Base-by-base conservation (phyloP, 805 yeast species). In the Pichia exigua region DNA sequence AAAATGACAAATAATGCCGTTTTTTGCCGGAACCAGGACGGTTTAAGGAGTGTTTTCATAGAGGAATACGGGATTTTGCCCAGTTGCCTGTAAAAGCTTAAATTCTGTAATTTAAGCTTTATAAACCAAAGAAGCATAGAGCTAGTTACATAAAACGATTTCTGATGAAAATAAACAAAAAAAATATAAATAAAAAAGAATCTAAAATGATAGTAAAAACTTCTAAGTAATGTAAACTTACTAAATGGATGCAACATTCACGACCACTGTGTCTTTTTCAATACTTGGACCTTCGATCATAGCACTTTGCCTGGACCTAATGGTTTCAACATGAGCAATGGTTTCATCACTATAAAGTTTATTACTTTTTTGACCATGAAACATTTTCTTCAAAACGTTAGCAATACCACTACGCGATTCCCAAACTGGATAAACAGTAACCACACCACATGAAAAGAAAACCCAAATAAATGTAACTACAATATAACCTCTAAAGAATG, bases 371-470 rank as follows among this genome's bases (percentile, higher is more conserved):
- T 53, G 41, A 7, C 51, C 51, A 12, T 45, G 44, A 4, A 48
- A 22, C 42, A 53, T 51, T 39, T 49, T 53, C 44, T 39, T 47
- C 42, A 53, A 24, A 4, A 53, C 30, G 12, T 51, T 44, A 17
- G 40, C 35, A 13, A 52, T 47, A n/a, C 47, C 47, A 17, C 39
- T 39, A 18, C 53, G 44, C 30, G 79, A 76, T 59, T 77, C 79
- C 59, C 64, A 68, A 26, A 77, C 49, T n/a, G 82, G 82, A 30
- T 70, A 75, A 15, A 77, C 51, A 1, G 76, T 65, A 47, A 76
- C 78, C 49, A 72, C 63, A 44, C 65, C 65, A 11, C 56, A 55
- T 0, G 77, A 67, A 42, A 64, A 55, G 54, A 71, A 73, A 15
- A 69, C 64, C 76, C 76, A 73, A 17, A 73, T 52, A 43, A 72